phyloP scores from a whole-genome alignment of 2,329 filamentous ascomycete species.

The Microcyclospora tardicrescens region DNA sequence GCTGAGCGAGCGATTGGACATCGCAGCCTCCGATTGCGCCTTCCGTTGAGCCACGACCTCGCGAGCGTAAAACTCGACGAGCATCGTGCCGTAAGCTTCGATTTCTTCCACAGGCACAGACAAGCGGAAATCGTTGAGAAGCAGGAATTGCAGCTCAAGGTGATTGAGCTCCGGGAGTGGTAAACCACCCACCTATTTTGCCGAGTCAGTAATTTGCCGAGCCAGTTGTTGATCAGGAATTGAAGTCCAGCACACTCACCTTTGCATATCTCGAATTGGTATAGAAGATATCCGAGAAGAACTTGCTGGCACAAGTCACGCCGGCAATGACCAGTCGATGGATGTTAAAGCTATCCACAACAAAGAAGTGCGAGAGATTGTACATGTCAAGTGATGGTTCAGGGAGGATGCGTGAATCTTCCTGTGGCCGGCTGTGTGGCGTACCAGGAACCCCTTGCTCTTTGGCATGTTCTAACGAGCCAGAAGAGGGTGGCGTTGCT shows the following conservation, averaged over 20 bases:
- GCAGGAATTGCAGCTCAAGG: constrained; percentile 85
- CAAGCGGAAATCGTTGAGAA: constrained; percentile 91
- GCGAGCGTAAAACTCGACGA: constrained; percentile 92
- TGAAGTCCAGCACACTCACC: constrained; percentile 41
- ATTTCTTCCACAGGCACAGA: constrained; percentile 89
- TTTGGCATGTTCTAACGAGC: constrained; percentile 30
- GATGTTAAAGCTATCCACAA: constrained; percentile 98
- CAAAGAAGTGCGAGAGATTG: constrained; percentile 61
- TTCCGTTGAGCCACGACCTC: constrained; percentile 63
- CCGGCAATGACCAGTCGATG: constrained; percentile 92
- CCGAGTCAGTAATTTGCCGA: too few relatives aligned
- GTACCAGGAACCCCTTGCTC: constrained; percentile 23
- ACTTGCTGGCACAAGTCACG: constrained; percentile 97
- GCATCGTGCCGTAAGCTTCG: constrained; percentile 94
- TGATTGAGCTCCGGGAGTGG: constrained; percentile 90
- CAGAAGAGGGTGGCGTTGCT: constrained; percentile 37
- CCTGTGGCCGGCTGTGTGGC: constrained; percentile 23
- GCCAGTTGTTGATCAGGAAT: too few relatives aligned
- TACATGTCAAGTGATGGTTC: constrained; percentile 32
- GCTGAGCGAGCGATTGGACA: constrained; percentile 16
- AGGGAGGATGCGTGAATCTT: constrained; percentile 22
- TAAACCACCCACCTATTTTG: constrained; percentile 70
- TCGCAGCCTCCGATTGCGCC: constrained; percentile 17
- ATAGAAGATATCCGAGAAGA: constrained; percentile 98
- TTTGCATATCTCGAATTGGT: constrained; percentile 98